phyloP scores from a whole-genome alignment of 108 stramenopile species.

The Cylindrotheca closterium region DNA sequence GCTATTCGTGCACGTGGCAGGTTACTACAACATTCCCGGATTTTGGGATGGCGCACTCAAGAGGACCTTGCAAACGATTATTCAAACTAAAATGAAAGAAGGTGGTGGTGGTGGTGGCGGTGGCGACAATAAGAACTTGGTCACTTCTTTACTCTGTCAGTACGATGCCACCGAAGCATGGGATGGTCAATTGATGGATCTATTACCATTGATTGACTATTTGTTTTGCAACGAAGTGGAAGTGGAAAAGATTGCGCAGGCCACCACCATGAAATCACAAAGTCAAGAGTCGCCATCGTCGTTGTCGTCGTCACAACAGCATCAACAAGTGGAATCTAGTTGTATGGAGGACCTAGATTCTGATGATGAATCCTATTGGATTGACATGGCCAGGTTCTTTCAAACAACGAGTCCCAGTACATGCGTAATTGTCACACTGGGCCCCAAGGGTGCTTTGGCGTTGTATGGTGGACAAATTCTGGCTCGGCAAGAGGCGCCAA shows the following conservation, averaged over 20 bases:
- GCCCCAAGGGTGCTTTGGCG: conserved; percentile 56
- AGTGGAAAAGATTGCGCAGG: conserved; percentile 40
- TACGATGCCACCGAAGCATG: conserved; percentile 73
- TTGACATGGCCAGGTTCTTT: conserved; percentile 35
- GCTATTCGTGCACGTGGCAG: conserved; percentile 68
- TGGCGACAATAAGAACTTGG: conserved; percentile 16
- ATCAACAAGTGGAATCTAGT: no score
- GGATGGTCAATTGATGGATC: conserved; percentile 67
- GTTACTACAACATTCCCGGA: conserved; percentile 66
- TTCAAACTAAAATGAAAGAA: conserved; percentile 14
- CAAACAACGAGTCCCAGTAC: conserved; percentile 30
- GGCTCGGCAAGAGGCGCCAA: conserved; percentile 20
- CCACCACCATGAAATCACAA: no score
- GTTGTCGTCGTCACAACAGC: background rate
- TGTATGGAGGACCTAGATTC: background rate
- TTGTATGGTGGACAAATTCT: conserved; percentile 41
- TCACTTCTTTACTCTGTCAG: conserved; percentile 65
- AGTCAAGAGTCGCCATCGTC: background rate
- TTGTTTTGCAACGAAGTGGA: conserved; percentile 74
- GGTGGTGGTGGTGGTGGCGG: no score
- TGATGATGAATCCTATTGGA: conserved; percentile 3
- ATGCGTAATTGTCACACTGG: conserved; percentile 59
- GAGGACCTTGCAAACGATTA: conserved; percentile 29
- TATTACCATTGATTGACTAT: conserved; percentile 61
- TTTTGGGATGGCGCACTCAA: conserved; percentile 62